Base-by-base conservation (phyloP, 768 basidiomycete species). In the Strobilomyces dryophilus region DNA sequence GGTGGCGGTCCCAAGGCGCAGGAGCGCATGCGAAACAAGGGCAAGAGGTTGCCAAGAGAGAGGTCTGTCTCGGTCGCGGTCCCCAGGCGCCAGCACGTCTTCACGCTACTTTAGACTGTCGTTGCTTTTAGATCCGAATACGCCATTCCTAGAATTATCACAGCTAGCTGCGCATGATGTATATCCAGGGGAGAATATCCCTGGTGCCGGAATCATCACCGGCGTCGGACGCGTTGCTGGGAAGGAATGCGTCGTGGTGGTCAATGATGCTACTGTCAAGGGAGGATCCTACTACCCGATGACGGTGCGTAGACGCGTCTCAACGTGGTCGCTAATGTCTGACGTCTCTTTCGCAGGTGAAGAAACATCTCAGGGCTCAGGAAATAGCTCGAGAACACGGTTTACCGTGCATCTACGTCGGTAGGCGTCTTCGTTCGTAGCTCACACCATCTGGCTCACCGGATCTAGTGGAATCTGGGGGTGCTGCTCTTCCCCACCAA, bases 201-300 rank as follows among this genome's bases (percentile, higher is more conserved):
- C 95, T 18, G 89, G 87, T 0, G 94, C 92, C 2, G 95, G 93
- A 4, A 80, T 98, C 40, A 89, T 98, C 55, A 92, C 93, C 3
- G 94, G 94, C 20, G 79, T 87, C 54, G 87, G 87, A 3, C 75
- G 89, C 29, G 83, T 94, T 36, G 79, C 85, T 21, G 92, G 92
- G 1, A 74, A 80, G 53, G 90, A 95, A 69, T 94, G 91, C 63
- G 83, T 97, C 58, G 71, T 98, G 5, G 85, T 95, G 5, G 88
- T 91, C n/a, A 98, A 97, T 68, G 94, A 98, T 65, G 87, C 93
- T 31, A 93, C 91, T 8, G 91, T 93, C 26, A 94, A 94, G 67
- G 93, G 93, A 14, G 93, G 93, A 8, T 89, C 89, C 1, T 95
- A 95, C 68, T 92, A 92, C 64, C 93, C 92, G 20, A 70, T 94